Base-by-base conservation (phyloP, 176 grass and related monocot genomes). In the Pharus latifolius region DNA sequence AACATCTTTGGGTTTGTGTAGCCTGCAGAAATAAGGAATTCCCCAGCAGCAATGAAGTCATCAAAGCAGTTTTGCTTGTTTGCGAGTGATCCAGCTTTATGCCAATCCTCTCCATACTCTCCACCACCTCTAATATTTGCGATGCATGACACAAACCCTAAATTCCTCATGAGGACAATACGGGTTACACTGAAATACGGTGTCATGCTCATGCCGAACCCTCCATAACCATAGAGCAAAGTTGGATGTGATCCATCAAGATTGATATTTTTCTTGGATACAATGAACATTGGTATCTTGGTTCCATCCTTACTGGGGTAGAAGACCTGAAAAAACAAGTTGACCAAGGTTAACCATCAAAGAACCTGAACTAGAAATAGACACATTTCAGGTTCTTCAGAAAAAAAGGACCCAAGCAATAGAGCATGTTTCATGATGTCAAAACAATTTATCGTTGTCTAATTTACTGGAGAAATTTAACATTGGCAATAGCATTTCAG, bases 41-140 rank as follows among this genome's bases (percentile, higher is more conserved):
- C 89, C 15, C 77, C 87, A 25, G 80, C 70, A 13, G 94, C 70
- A 59, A 85, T 10, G 67, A 98, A 98, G 41, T 98, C 94, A 49
- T 98, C 78, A 81, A 98, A 98, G 83, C 89, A 92, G 73, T 98
- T 98, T 66, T 98, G 94, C 79, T 98, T 98, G 49, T 93, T 88
- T 0, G 70, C 77, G 1, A 90, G 84, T 3, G 86, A 80, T 19
- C 94, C 87, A 16, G 78, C 83, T 48, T 74, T 72, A 45, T 98
- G 94, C 94, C 89, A 98, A 23, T 47, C 94, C 64, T 98, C 89
- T 3, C 94, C 94, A 83, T 98, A 98, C 80, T 98, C 94, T 0
- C 94, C 94, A 27, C 94, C 94, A 53, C 94, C 94, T 3, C 94
- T 25, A 65, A 98, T 83, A 80, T 98, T 98, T 28, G 89, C 94